A percentile compares a stretch with the other conserved stretches of the same genome.
Conservation (phyloP, 1,284 basidiomycete species). For the Marasmius sp. region DNA sequence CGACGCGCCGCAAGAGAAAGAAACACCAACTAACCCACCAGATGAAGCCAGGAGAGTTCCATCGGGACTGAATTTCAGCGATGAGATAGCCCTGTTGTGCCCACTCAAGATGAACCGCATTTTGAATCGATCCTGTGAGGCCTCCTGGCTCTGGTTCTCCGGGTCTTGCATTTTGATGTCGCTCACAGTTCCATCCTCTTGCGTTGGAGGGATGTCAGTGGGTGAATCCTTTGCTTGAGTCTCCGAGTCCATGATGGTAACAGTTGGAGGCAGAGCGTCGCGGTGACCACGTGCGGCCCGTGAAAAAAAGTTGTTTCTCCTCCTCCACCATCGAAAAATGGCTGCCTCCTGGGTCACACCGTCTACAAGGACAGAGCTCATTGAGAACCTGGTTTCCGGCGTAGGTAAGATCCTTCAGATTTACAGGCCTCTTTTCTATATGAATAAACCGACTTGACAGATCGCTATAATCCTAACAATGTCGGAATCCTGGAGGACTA, state of each 20-base stretch:
- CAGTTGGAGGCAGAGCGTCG: not conserved
- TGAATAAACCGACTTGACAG: slow-evolving; percentile 38
- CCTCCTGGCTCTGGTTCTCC: not conserved
- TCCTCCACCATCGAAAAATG: slow-evolving; percentile 25
- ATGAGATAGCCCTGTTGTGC: slow-evolving; percentile 72
- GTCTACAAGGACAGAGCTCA: slow-evolving; percentile 76
- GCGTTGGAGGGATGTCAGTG: not conserved
- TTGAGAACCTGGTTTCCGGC: slow-evolving; percentile 88
- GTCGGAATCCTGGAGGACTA: slow-evolving; percentile 93
- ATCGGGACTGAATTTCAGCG: slow-evolving; percentile 79
- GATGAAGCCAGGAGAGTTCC: slow-evolving; percentile 72
- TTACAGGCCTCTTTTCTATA: slow-evolving; percentile 2
- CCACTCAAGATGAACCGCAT: slow-evolving; percentile 62
- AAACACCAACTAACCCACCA: slow-evolving; percentile 47
- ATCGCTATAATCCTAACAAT: slow-evolving; percentile 96
- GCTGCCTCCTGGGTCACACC: slow-evolving; percentile 69
- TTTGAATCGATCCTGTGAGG: slow-evolving; percentile 26
- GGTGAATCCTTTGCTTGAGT: not conserved
- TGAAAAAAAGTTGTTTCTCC: not conserved
- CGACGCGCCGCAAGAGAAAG: slow-evolving; percentile 19
- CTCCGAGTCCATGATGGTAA: not conserved
- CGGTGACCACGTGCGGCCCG: not conserved
- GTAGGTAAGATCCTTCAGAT: slow-evolving; percentile 62
- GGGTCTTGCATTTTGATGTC: slow-evolving; percentile 6
- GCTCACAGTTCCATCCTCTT: not conserved